Base-by-base conservation (phyloP, 2,329 filamentous ascomycete species). In the Cladosporium cucumerinum region DNA sequence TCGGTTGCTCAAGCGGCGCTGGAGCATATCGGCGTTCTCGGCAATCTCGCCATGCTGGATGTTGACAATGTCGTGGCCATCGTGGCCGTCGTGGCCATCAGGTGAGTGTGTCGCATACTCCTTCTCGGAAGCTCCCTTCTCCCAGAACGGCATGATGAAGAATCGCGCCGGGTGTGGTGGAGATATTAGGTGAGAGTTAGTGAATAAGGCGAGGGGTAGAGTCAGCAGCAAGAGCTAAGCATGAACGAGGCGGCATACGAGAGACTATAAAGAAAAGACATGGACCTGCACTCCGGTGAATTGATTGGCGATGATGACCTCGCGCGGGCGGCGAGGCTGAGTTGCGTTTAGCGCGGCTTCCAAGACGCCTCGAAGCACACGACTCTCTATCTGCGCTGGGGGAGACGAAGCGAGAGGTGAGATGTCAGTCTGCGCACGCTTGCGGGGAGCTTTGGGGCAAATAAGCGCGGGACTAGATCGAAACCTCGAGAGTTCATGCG, bases 1-100 rank as follows among this genome's bases (percentile, higher is more conserved):
- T 36, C 74, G 69, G 63, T 76, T 75, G 34, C 70, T 70, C 23
- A 76, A 70, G 55, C 69, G 69, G 25, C 74, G 72, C 26, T 75
- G 73, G 11, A 76, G 69, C 46, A 72, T 69, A 61, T 73, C 72
- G 66, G 68, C 68, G 57, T 73, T 71, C 65, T 72, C 69, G 18
- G 69, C 64, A 34, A 68, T 52, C 36, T 64, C 58, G 49, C 66
- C 65, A 51, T 57, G 28, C 21, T 66, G 64, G 30, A 61, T 23
- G 57, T 66, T 57, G 55, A 63, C 51, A 43, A 64, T 54, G 28
- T 66, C 55, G 49, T 62, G 60, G 51, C 51, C 51, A 21, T 54
- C 51, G n/a, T 46, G 39, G 62, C 61, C 62, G 43, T 60, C 26
- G 48, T 57, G 61, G 16, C 43, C 55, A 23, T 65, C 55, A 8